phyloP scores from a whole-genome alignment of 23 red algal species.

The Gracilaria caudata region DNA sequence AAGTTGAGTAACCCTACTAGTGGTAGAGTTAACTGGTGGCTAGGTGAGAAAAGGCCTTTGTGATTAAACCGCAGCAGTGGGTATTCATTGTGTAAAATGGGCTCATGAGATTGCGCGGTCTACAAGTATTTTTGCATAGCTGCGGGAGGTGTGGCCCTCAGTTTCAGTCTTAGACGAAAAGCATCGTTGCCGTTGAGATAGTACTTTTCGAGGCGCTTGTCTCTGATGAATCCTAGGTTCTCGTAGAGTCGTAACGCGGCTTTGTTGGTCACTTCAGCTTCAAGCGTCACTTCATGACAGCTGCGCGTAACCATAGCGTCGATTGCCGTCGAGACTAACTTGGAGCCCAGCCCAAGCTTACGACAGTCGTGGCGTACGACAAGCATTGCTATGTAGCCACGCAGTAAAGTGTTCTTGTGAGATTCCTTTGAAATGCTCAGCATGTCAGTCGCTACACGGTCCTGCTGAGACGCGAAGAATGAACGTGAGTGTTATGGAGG shows the following conservation, averaged over 20 bases:
- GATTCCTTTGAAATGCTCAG: background rate
- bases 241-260: constrained; percentile 87
- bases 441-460: background rate
- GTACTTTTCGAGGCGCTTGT: constrained; percentile 95
- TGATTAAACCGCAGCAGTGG: background rate
- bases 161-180: constrained; percentile 80
- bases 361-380: constrained; percentile 81
- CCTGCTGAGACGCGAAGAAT: background rate
- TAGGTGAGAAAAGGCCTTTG: background rate
- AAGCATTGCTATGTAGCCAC: constrained; percentile 99
- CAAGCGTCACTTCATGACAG: constrained; percentile 88
- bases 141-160: constrained; percentile 18
- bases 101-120: background rate
- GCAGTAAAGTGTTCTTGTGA: constrained; percentile 38
- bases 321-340: constrained; percentile 77
- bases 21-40: background rate
- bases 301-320: constrained; percentile 70
- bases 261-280: constrained; percentile 90
- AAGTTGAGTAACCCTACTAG: background rate
- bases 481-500: too few species aligned
- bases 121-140: background rate
- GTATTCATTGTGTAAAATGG: background rate
- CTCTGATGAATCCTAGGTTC: constrained; percentile 94
- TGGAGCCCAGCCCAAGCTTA: constrained; percentile 77
- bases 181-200: constrained; percentile 98